Base-by-base conservation (phyloP, 129 eudicot genomes). In the Tagetes erecta region DNA sequence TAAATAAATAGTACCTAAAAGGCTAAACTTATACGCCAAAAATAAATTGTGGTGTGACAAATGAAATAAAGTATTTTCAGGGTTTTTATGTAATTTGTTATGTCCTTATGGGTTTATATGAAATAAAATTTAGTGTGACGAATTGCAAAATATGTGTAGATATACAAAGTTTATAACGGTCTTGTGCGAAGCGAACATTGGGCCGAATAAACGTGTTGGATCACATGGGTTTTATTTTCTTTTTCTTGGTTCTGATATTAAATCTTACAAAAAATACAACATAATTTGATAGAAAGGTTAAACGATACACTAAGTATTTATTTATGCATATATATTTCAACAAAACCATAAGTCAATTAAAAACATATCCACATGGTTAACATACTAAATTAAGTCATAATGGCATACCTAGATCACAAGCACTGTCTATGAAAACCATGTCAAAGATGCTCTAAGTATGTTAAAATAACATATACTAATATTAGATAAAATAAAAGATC, bases 161-260 rank as follows among this genome's bases (percentile, higher is more conserved):
- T 11, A 63, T 63, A 37, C 68, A 63, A 11, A 63, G 42, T 37
- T 53, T 49, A 35, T 35, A 31, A 11, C 11, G 13, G 63, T 50
- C 63, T 30, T 7, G 63, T 39, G 40, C 63, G 50, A 37, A 39
- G 27, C 0, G 12, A 63, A 37, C 41, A 49, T 63, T 49, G 71
- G 78, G 63, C 78, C 62, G 53, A 74, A 64, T 49, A 47, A 74
- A 64, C 64, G 71, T 49, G 78, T 64, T 49, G 3, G 6, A 63
- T 64, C 78, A 64, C 78, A 74, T 63, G 78, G 70, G 9, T 37
- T 46, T 62, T 37, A 39, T 57, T 51, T 33, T 70, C 4, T 27
- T 71, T 20, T 37, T 51, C 6, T 35, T 70, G 36, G 33, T 12
- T 13, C 27, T 34, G 44, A 8, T 35, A 60, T 60, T 35, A 38